These are phyloP conservation scores for Ogataea glucozyma DNA, from an alignment of 805 yeast species.

Conservation along the genomic window DNA sequence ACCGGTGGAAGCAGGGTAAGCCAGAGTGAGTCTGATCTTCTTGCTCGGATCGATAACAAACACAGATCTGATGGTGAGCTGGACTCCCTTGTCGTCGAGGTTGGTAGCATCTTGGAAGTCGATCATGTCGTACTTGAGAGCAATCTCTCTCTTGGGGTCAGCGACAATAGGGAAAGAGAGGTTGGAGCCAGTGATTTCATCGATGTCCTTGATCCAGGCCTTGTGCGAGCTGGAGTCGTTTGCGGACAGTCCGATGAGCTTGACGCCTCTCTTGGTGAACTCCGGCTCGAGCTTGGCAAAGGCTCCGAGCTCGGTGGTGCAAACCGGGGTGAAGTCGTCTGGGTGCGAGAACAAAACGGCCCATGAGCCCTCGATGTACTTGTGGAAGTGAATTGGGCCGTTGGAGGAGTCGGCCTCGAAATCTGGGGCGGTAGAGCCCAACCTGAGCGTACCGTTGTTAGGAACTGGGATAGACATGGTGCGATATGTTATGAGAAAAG, in stretches of 20 bases:
- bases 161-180: constrained; percentile 69
- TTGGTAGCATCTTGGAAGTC: constrained; percentile 69
- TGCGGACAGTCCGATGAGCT: constrained; percentile 68
- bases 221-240: constrained; percentile 62
- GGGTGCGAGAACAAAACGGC: constrained; percentile 72
- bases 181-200: constrained; percentile 60
- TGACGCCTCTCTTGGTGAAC: constrained; percentile 62
- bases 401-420: constrained; percentile 62
- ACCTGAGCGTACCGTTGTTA: constrained; percentile 40
- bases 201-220: constrained; percentile 71
- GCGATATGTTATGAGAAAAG: no score
- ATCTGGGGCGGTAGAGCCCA: constrained; percentile 70
- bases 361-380: constrained; percentile 63
- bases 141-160: constrained; percentile 61
- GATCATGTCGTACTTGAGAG: constrained; percentile 66
- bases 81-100: constrained; percentile 62
- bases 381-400: constrained; percentile 65
- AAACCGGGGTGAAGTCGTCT: constrained; percentile 77
- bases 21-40: constrained; percentile 59
- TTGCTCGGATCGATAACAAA: constrained; percentile 69
- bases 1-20: constrained; percentile 76
- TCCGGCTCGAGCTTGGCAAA: constrained; percentile 72
- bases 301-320: constrained; percentile 79
- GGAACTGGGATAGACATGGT: constrained; percentile 45
- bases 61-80: constrained; percentile 70